Percentiles rank a stretch among this genome's conserved stretches.
Evolutionary conservation across 2,329 filamentous ascomycete genomes (phyloP).

Genomic region (Aureobasidium sp.): DNA sequence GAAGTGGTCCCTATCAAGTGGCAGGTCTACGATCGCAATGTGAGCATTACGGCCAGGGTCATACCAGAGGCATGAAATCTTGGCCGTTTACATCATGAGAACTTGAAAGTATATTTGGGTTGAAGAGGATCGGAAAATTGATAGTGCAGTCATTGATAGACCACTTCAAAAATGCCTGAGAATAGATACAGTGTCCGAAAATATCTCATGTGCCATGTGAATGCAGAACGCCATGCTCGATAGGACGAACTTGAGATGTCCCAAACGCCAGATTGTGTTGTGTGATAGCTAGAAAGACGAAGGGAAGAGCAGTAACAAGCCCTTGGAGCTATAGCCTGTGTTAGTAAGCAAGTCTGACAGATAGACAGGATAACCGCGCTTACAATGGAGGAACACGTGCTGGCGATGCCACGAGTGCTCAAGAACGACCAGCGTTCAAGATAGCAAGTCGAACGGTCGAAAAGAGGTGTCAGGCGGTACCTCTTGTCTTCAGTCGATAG

Average conservation of each 20-base stretch:
- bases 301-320: background rate
- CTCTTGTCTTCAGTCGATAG: too few relatives aligned
- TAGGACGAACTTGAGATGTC: background rate
- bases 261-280: background rate
- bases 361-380: background rate
- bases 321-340: background rate
- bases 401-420: background rate
- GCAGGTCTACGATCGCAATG: background rate
- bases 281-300: background rate
- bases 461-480: background rate
- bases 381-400: background rate
- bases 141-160: background rate
- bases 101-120: background rate
- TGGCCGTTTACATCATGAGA: background rate
- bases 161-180: background rate
- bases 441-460: too few relatives aligned
- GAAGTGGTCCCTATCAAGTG: background rate
- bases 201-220: background rate
- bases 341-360: background rate
- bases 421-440: background rate
- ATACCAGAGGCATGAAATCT: background rate
- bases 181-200: background rate
- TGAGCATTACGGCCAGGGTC: background rate
- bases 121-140: background rate
- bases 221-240: background rate